A percentile compares a stretch with the other conserved stretches of the same genome.
These are phyloP conservation scores for Chlamydomonas sp. DNA, from an alignment of 139 green algal species.

Conservation along the genomic window DNA sequence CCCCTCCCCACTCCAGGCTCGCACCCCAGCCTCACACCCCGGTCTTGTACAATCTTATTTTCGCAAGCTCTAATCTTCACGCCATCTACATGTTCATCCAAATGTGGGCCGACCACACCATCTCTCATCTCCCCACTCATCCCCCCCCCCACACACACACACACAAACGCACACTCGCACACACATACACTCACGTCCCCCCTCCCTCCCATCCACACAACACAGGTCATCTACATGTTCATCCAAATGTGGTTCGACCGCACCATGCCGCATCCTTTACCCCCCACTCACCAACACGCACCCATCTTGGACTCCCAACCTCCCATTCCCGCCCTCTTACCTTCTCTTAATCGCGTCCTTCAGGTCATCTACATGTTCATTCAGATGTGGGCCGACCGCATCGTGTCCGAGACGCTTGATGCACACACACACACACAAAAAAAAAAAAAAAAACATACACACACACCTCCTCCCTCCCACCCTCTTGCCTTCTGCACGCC, in stretches of 20 bases:
- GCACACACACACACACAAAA: conserved; percentile 4
- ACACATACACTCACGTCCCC: neutral
- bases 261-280: neutral
- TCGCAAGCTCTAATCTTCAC: neutral
- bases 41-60: too few relatives aligned
- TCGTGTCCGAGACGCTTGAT: conserved; percentile 31
- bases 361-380: conserved; percentile 46
- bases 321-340: neutral
- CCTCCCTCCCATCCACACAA: neutral
- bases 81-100: conserved; percentile 46
- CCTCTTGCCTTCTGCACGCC: too few relatives aligned
- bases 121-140: conserved; percentile 13
- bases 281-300: neutral
- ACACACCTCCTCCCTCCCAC: too few relatives aligned
- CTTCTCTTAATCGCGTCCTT: too few relatives aligned
- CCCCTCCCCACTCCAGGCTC: too few relatives aligned
- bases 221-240: conserved; percentile 45
- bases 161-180: neutral
- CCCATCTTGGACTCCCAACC: neutral
- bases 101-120: conserved; percentile 35
- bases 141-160: neutral
- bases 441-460: too few relatives aligned
- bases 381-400: conserved; percentile 40
- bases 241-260: conserved; percentile 40
- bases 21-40: too few relatives aligned